Conservation (phyloP, 495 filamentous ascomycete genomes). For the Podospora conica region DNA sequence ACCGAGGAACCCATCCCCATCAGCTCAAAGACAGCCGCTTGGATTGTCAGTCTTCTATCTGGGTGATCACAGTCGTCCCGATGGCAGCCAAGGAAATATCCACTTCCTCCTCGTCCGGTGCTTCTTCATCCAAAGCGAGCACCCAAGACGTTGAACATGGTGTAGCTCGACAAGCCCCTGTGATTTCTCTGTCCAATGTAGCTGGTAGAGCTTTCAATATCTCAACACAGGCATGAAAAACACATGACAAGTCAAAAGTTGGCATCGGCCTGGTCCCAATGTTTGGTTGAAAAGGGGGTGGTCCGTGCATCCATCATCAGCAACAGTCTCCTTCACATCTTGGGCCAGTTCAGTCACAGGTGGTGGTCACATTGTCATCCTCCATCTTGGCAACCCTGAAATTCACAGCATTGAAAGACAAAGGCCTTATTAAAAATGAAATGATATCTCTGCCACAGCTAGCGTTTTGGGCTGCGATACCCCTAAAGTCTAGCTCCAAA, state of each 20-base stretch:
- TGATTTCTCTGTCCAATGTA: no score
- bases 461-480: background rate
- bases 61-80: no score
- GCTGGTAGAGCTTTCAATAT: no score
- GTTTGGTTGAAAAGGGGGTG: background rate
- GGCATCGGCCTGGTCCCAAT: background rate
- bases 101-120: no score
- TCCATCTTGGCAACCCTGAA: background rate
- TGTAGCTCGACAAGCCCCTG: no score
- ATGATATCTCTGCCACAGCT: background rate
- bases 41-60: background rate
- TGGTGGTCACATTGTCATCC: background rate
- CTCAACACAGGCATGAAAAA: background rate
- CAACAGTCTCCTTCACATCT: no score
- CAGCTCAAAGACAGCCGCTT: background rate
- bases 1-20: background rate
- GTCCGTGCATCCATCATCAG: background rate
- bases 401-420: no score
- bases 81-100: no score
- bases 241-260: background rate
- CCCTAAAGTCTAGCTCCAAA: background rate
- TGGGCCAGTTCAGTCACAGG: background rate
- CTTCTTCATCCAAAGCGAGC: background rate
- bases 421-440: background rate
- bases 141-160: no score